phyloP scores from a whole-genome alignment of 441 rosid species.

The Eruca vesicaria region DNA sequence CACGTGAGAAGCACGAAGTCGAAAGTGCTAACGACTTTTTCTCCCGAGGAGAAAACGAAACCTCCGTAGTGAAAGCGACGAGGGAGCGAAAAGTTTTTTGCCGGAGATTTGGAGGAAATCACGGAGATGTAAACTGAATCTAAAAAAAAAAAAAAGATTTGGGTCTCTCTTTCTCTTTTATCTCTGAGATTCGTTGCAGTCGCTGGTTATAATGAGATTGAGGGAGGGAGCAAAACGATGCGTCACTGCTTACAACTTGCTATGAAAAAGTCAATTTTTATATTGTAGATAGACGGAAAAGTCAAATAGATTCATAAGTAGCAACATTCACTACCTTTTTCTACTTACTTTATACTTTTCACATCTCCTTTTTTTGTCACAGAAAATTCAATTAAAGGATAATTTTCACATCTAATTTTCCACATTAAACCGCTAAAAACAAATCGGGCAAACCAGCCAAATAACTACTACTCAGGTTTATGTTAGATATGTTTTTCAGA shows the following conservation, averaged over 20 bases:
- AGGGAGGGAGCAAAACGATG: not conserved
- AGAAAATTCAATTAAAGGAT: too few relatives aligned
- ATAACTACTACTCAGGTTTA: too few relatives aligned
- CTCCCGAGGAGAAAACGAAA: constrained; percentile 1
- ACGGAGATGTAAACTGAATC: constrained; percentile 17
- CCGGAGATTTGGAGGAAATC: constrained; percentile 18
- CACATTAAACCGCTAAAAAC: not conserved
- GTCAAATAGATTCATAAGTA: constrained; percentile 8
- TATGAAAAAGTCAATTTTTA: not conserved
- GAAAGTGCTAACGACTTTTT: not conserved
- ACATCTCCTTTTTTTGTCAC: too few relatives aligned
- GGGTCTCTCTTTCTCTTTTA: not conserved
- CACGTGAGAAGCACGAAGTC: constrained; percentile 14
- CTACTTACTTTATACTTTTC: not conserved
- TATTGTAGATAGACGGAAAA: not conserved
- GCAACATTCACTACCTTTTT: not conserved
- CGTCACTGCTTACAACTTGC: constrained; percentile 34
- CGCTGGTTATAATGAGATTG: not conserved
- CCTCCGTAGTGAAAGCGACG: constrained; percentile 8
- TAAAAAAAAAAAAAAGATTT: not conserved
- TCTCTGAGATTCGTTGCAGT: not conserved
- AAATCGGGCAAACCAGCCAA: not conserved
- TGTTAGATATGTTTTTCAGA: too few relatives aligned
- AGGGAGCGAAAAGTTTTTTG: not conserved
- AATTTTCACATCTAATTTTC: not conserved